phyloP scores from a whole-genome alignment of 352 stramenopile species.

The Globisporangium okanoganense region DNA sequence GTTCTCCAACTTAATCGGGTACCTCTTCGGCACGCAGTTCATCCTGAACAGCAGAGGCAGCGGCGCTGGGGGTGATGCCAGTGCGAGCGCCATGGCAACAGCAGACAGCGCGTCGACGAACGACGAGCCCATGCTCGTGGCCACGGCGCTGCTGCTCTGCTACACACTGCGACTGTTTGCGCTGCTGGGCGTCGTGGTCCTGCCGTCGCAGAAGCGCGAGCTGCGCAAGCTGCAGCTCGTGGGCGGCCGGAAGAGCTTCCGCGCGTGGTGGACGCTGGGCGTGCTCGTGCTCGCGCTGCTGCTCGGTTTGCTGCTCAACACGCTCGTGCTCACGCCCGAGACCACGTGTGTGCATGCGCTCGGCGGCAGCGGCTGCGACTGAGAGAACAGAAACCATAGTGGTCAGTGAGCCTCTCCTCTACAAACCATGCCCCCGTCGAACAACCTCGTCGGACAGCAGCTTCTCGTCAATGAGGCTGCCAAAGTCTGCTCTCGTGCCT shows the following conservation, averaged over 20 bases:
- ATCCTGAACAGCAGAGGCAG: slow-evolving; percentile 7
- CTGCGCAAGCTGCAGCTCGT: slow-evolving; percentile 10
- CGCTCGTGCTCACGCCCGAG: slow-evolving; percentile 26
- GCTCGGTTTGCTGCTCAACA: slow-evolving; percentile 17
- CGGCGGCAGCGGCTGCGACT: slow-evolving; percentile 20
- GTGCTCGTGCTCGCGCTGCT: slow-evolving; percentile 19
- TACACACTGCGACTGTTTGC: slow-evolving; percentile 24
- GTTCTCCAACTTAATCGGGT: slow-evolving; percentile 20
- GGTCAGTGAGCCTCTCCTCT: too few relatives aligned
- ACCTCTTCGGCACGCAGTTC: slow-evolving; percentile 17
- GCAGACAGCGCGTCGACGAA: not conserved
- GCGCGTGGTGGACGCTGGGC: slow-evolving; percentile 20
- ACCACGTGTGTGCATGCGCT: slow-evolving; percentile 30
- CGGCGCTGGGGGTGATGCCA: slow-evolving; percentile 5
- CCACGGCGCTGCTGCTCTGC: slow-evolving; percentile 24
- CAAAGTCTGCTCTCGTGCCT: too few relatives aligned
- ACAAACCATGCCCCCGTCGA: too few relatives aligned
- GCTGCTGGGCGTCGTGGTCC: slow-evolving; percentile 20
- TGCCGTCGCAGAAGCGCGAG: slow-evolving; percentile 18
- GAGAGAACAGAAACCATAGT: not conserved
- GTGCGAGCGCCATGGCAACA: too few relatives aligned
- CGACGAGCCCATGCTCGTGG: slow-evolving; percentile 27
- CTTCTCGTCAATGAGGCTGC: too few relatives aligned
- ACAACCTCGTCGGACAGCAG: too few relatives aligned
- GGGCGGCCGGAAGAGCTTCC: slow-evolving; percentile 13